These are phyloP conservation scores for Sporisorium scitamineum DNA, from an alignment of 1,284 basidiomycete species.

Conservation along the genomic window DNA sequence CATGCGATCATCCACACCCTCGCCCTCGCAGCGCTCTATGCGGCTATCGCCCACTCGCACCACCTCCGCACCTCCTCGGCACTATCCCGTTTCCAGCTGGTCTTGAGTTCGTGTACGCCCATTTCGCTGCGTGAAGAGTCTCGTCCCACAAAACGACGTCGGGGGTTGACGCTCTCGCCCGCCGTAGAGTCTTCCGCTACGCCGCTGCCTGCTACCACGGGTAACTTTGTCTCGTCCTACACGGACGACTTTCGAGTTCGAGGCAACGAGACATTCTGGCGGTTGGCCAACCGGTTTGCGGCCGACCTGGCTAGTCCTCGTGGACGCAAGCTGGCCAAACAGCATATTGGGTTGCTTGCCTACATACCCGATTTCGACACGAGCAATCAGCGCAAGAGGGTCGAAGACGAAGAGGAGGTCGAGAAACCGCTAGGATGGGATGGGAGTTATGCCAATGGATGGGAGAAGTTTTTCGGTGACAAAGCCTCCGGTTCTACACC, in stretches of 20 bases:
- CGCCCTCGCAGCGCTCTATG: slow-evolving; percentile 19
- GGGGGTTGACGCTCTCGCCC: background rate
- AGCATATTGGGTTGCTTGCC: slow-evolving; percentile 21
- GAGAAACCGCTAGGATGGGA: background rate
- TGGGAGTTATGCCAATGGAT: slow-evolving; percentile 17
- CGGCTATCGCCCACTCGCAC: slow-evolving; percentile 11
- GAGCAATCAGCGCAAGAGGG: background rate
- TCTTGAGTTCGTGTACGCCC: slow-evolving; percentile 20
- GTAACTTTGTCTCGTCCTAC: slow-evolving; percentile 33
- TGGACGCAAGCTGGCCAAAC: background rate
- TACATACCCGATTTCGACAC: slow-evolving; percentile 38
- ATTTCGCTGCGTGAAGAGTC: slow-evolving; percentile 22
- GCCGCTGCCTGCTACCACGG: slow-evolving; percentile 11
- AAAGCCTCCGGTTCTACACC: background rate
- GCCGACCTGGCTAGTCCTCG: background rate
- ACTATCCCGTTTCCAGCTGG: background rate
- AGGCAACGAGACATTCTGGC: slow-evolving; percentile 5
- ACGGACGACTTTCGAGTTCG: background rate
- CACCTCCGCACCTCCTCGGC: background rate
- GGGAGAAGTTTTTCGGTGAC: slow-evolving; percentile 35
- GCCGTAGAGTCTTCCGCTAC: background rate
- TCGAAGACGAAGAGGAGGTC: background rate
- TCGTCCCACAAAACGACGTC: background rate
- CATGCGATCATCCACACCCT: slow-evolving; percentile 35
- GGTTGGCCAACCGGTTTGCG: slow-evolving; percentile 8